These are phyloP conservation scores for Lumnitzera littorea DNA, from an alignment of 345 rosid species.

Conservation along the genomic window DNA sequence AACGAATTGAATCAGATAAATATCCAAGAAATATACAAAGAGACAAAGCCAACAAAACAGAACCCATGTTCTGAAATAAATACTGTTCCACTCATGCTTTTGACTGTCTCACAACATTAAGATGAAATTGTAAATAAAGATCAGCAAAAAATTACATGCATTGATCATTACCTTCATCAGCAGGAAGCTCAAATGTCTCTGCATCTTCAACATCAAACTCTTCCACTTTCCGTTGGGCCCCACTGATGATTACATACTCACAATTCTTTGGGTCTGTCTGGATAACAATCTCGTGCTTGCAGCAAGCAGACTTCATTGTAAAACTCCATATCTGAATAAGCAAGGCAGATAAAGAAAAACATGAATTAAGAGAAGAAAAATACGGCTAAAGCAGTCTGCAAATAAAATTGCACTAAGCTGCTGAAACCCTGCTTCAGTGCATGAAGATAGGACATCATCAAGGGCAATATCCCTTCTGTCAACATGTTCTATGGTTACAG, in stretches of 20 bases:
- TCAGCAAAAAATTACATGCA: background rate
- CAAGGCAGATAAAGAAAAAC: constrained; percentile 3
- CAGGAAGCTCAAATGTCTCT: constrained; percentile 86
- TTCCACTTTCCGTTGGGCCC: constrained; percentile 80
- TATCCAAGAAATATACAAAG: background rate
- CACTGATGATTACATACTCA: constrained; percentile 79
- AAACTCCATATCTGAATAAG: constrained; percentile 88
- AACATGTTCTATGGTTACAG: too few species aligned
- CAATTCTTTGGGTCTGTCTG: constrained; percentile 98
- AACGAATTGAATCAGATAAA: background rate
- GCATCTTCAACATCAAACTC: constrained; percentile 91
- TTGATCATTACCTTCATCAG: constrained; percentile 64
- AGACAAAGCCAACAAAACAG: background rate
- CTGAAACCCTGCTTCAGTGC: background rate
- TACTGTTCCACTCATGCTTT: background rate
- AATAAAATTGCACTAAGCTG: background rate
- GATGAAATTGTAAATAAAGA: background rate
- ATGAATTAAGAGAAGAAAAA: background rate
- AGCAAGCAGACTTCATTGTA: constrained; percentile 91
- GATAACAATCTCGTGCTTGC: constrained; percentile 83
- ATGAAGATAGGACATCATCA: too few species aligned
- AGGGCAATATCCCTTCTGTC: too few species aligned
- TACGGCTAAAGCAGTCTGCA: background rate
- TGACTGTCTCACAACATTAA: too few species aligned
- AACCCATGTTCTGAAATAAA: background rate